These are phyloP conservation scores for Dioscorea zingiberensis DNA, from an alignment of 106 monocot genomes.

Conservation along the genomic window DNA sequence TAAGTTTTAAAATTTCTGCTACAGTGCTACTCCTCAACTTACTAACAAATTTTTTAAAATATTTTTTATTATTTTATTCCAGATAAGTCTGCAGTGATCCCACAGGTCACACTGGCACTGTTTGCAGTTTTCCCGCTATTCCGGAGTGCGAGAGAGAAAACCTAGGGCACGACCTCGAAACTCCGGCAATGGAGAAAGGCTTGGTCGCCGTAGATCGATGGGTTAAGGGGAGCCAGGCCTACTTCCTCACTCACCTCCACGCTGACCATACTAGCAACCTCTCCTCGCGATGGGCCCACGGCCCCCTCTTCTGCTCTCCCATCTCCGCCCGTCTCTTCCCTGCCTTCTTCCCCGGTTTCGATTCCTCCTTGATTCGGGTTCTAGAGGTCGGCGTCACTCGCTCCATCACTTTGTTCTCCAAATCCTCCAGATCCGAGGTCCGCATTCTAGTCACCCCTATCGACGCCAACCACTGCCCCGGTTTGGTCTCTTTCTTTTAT, in stretches of 20 bases:
- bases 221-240: conserved; percentile 61
- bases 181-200: conserved; percentile 30
- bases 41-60: too few species aligned
- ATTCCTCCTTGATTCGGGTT: conserved; percentile 42
- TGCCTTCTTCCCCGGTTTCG: conserved; percentile 51
- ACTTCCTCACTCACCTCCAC: conserved; percentile 93
- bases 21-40: too few species aligned
- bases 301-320: conserved; percentile 77
- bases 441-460: conserved; percentile 50
- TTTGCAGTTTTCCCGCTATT: too few species aligned
- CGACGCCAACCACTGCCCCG: conserved; percentile 82
- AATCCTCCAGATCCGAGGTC: conserved; percentile 20
- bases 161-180: not conserved
- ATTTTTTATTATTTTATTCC: too few species aligned
- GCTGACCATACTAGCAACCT: conserved; percentile 76
- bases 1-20: too few species aligned
- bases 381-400: conserved; percentile 37
- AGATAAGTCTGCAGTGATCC: too few species aligned
- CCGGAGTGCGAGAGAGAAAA: too few species aligned
- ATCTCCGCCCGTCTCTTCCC: conserved; percentile 54
- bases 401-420: conserved; percentile 29
- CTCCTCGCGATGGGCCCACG: conserved; percentile 50
- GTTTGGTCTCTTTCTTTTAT: conserved; percentile 14
- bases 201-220: conserved; percentile 74
- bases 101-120: too few species aligned